A percentile compares a stretch with the other conserved stretches of the same genome.
Conservation (phyloP, 257 asterid species). For the Nicotiana knightiana region DNA sequence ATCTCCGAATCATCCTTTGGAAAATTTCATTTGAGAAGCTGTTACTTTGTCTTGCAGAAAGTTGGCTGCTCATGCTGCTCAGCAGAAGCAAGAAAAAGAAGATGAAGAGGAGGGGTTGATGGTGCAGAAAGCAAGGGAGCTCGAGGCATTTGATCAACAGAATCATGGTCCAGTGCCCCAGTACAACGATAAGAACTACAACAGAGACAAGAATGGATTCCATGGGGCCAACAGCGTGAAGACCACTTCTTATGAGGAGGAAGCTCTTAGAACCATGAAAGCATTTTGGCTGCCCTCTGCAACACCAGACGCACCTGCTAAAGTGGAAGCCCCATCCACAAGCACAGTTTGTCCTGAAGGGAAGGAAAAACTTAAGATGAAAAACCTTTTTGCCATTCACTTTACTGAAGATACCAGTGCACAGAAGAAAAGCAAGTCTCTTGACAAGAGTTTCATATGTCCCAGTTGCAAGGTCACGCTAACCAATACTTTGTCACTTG, state of each 20-base stretch:
- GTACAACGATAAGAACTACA: constrained; percentile 58
- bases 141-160: constrained; percentile 85
- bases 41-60: constrained; percentile 42
- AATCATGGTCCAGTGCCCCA: constrained; percentile 93
- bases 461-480: constrained; percentile 93
- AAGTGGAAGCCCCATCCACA: constrained; percentile 64
- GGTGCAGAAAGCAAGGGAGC: constrained; percentile 69
- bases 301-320: constrained; percentile 83
- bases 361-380: constrained; percentile 74
- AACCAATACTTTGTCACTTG: constrained; percentile 64
- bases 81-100: constrained; percentile 65
- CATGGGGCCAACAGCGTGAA: constrained; percentile 97
- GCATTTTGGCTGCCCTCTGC: constrained; percentile 99
- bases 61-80: constrained; percentile 49
- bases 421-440: constrained; percentile 42
- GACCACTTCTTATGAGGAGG: constrained; percentile 84
- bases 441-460: constrained; percentile 64
- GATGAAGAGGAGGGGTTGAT: constrained; percentile 61
- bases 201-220: constrained; percentile 67
- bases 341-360: constrained; percentile 86
- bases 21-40: background rate
- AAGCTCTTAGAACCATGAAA: constrained; percentile 94
- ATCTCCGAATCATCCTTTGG: background rate
- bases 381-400: constrained; percentile 55
- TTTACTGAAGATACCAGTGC: constrained; percentile 64